These are phyloP conservation scores for Rhododendron griersonianum DNA, from an alignment of 148 eudicot genomes.

Conservation along the genomic window DNA sequence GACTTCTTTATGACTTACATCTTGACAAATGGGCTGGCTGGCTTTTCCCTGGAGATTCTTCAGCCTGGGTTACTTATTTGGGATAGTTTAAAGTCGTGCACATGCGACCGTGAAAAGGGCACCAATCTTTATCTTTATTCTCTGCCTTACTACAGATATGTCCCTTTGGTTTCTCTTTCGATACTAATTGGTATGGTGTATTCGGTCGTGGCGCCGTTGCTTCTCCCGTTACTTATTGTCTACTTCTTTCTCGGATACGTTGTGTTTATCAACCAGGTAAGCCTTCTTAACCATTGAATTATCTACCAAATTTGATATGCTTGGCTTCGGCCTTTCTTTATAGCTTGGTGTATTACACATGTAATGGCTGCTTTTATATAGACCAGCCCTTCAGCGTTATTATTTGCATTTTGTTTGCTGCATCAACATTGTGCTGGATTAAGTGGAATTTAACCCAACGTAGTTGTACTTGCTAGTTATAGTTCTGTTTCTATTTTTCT, in stretches of 20 bases:
- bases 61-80: conserved; percentile 75
- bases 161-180: conserved; percentile 66
- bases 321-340: background rate
- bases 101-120: conserved; percentile 62
- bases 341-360: background rate
- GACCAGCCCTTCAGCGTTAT: background rate
- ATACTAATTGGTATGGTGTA: conserved; percentile 80
- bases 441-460: background rate
- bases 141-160: conserved; percentile 64
- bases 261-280: conserved; percentile 85
- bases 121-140: conserved; percentile 60
- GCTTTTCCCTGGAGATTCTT: conserved; percentile 80
- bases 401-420: background rate
- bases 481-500: background rate
- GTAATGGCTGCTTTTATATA: background rate
- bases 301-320: background rate
- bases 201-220: conserved; percentile 81
- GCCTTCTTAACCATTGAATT: background rate
- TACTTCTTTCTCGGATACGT: conserved; percentile 78
- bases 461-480: background rate
- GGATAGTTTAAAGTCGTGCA: conserved; percentile 51
- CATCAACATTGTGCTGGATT: background rate
- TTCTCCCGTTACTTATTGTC: conserved; percentile 84
- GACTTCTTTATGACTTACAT: conserved; percentile 93
- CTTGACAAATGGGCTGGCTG: conserved; percentile 80